A percentile compares a stretch with the other conserved stretches of the same genome.
phyloP scores from a whole-genome alignment of 164 flowering plant species.

The Santalum album region DNA sequence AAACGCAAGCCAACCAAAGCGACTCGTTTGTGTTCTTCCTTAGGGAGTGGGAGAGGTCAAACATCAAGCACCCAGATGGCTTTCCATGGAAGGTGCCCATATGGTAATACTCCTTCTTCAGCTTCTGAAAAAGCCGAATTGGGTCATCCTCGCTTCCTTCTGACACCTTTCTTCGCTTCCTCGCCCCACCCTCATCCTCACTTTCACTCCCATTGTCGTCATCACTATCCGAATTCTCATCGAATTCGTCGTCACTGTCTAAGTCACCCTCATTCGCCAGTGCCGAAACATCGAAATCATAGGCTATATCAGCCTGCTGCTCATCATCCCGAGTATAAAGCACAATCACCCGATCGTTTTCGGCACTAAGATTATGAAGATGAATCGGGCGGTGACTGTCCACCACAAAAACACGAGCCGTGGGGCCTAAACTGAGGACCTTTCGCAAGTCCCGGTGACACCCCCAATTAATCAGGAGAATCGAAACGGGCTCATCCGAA shows the following conservation, averaged over 20 bases:
- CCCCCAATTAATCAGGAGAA: slow-evolving; percentile 87
- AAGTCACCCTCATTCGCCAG: slow-evolving; percentile 59
- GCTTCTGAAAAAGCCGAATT: slow-evolving; percentile 40
- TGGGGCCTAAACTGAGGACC: slow-evolving; percentile 43
- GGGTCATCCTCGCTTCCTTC: slow-evolving; percentile 39
- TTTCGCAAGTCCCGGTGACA: slow-evolving; percentile 68
- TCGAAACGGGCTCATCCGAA: slow-evolving; percentile 39
- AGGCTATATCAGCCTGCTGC: slow-evolving; percentile 65
- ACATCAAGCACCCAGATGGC: slow-evolving; percentile 93
- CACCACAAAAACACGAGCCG: slow-evolving; percentile 64
- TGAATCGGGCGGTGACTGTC: slow-evolving; percentile 92
- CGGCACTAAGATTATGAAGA: slow-evolving; percentile 64
- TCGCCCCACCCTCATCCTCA: slow-evolving; percentile 41
- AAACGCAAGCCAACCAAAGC: slow-evolving; percentile 94
- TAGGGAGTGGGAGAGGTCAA: slow-evolving; percentile 62
- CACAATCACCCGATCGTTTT: slow-evolving; percentile 61
- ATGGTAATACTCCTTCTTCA: slow-evolving; percentile 62
- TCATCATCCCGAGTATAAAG: slow-evolving; percentile 76
- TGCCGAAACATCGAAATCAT: slow-evolving; percentile 69
- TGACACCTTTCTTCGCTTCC: slow-evolving; percentile 47
- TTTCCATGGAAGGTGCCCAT: slow-evolving; percentile 92
- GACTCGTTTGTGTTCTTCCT: slow-evolving; percentile 84
- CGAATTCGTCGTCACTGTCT: slow-evolving; percentile 55
- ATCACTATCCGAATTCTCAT: slow-evolving; percentile 32
- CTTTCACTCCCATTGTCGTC: slow-evolving; percentile 36